Evolutionary conservation across 169 alveolate species (phyloP).

Genomic region (Plasmodium gonderi): DNA sequence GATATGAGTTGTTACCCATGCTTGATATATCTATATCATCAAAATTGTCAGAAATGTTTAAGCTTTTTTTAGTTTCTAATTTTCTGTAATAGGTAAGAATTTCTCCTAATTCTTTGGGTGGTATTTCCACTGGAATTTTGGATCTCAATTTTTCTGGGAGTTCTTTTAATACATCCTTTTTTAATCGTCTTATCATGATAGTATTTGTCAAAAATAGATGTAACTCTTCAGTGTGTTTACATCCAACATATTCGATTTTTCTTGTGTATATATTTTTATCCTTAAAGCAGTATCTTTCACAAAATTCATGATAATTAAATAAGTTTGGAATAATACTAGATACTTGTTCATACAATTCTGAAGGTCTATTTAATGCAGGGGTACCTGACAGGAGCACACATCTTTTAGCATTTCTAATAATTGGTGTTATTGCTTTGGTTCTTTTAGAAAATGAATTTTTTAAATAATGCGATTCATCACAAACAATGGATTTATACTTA

Average conservation of each 20-base stretch:
- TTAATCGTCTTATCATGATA: slow-evolving; percentile 95
- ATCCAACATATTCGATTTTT: slow-evolving; percentile 85
- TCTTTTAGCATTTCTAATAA: slow-evolving; percentile 90
- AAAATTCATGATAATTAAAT: slow-evolving; percentile 82
- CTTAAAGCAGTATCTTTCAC: slow-evolving; percentile 84
- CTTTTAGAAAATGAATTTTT: slow-evolving; percentile 94
- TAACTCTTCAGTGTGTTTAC: slow-evolving; percentile 88
- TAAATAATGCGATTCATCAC: slow-evolving; percentile 98
- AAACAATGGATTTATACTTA: slow-evolving; percentile 84
- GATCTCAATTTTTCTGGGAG: slow-evolving; percentile 95
- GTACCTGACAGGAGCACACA: slow-evolving; percentile 95
- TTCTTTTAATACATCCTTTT: slow-evolving; percentile 94
- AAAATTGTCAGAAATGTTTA: slow-evolving; percentile 1
- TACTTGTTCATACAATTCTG: slow-evolving; percentile 93
- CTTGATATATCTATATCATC: slow-evolving; percentile 6
- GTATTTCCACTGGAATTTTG: slow-evolving; percentile 90
- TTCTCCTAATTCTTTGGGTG: slow-evolving; percentile 72
- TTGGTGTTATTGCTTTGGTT: slow-evolving; percentile 91
- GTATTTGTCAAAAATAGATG: slow-evolving; percentile 86
- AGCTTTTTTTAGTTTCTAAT: slow-evolving; percentile 8
- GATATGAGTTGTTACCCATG: neutral
- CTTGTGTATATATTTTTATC: slow-evolving; percentile 82
- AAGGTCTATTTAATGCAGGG: slow-evolving; percentile 95
- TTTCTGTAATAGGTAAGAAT: slow-evolving; percentile 31
- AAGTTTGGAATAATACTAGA: slow-evolving; percentile 85